Percentiles rank a stretch among this genome's conserved stretches.
These are phyloP conservation scores for Asterophora lycoperdoides DNA, from an alignment of 768 basidiomycete genomes.

Conservation along the genomic window DNA sequence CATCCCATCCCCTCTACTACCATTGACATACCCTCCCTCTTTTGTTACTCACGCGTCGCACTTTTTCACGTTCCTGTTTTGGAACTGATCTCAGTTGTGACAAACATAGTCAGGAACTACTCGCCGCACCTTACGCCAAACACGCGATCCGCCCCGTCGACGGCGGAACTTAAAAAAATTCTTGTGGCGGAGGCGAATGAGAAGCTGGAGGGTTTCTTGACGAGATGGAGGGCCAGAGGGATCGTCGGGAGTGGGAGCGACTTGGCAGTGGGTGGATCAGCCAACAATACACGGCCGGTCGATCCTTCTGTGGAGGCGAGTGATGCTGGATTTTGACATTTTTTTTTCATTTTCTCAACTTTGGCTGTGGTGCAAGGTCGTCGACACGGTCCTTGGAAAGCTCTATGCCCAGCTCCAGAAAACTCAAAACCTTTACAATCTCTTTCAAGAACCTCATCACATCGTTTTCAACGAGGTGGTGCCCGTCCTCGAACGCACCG, in stretches of 20 bases:
- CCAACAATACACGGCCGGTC: conserved; percentile 1
- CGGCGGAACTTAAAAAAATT: conserved; percentile 62
- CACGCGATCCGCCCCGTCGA: conserved; percentile 63
- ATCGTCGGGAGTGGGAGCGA: conserved; percentile 29
- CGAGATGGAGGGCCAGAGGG: conserved; percentile 51
- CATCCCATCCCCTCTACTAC: conserved; percentile 15
- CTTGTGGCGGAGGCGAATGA: conserved; percentile 62
- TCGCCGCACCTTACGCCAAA: conserved; percentile 78
- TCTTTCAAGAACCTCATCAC: conserved; percentile 52
- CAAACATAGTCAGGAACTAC: conserved; percentile 89
- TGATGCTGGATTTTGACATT: neutral
- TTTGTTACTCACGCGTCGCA: conserved; percentile 25
- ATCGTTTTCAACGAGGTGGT: conserved; percentile 63
- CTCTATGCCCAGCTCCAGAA: conserved; percentile 61
- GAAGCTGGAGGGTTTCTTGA: conserved; percentile 71
- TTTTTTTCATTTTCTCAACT: neutral
- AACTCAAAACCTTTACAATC: conserved; percentile 53
- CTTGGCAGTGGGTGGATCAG: conserved; percentile 5
- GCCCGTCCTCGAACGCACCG: conserved; percentile 41
- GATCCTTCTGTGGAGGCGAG: conserved; percentile 14
- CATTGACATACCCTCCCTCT: conserved; percentile 23
- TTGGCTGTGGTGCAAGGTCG: conserved; percentile 39
- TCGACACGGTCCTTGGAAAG: conserved; percentile 82
- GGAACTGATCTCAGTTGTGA: conserved; percentile 80
- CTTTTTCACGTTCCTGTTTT: conserved; percentile 38